A percentile compares a stretch with the other conserved stretches of the same genome.
Evolutionary conservation across 371 early-diverging fungal genomes (phyloP).

Genomic region (Mortierella sp.): DNA sequence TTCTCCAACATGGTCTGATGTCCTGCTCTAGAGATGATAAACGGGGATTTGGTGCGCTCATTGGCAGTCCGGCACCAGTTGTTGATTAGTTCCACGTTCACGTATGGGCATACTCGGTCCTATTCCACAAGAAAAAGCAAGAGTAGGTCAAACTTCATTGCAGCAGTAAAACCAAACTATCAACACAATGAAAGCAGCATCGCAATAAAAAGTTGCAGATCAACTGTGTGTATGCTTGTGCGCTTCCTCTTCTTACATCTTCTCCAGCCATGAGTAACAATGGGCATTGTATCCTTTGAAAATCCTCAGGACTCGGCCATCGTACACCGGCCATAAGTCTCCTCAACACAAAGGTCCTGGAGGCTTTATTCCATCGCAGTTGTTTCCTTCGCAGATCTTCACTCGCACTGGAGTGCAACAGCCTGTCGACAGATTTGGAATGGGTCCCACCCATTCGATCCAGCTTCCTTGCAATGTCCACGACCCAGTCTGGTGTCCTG

Average conservation of each 20-base stretch:
- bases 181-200: too few relatives aligned
- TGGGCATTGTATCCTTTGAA: slow-evolving; percentile 63
- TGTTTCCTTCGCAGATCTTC: slow-evolving; percentile 64
- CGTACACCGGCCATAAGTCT: slow-evolving; percentile 62
- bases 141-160: not conserved
- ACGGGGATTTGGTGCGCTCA: slow-evolving; percentile 56
- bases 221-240: too few relatives aligned
- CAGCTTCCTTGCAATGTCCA: slow-evolving; percentile 64
- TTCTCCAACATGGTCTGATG: slow-evolving; percentile 77
- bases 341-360: slow-evolving; percentile 67
- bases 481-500: slow-evolving; percentile 66
- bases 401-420: slow-evolving; percentile 60
- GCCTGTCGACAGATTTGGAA: slow-evolving; percentile 71
- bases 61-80: slow-evolving; percentile 32
- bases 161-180: not conserved
- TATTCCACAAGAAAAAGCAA: slow-evolving; percentile 1
- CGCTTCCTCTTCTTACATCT: too few relatives aligned
- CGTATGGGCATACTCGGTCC: slow-evolving; percentile 43
- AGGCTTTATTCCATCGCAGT: slow-evolving; percentile 71
- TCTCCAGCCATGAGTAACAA: slow-evolving; percentile 71
- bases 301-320: slow-evolving; percentile 60
- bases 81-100: slow-evolving; percentile 36
- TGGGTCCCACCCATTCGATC: slow-evolving; percentile 74
- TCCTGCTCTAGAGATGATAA: slow-evolving; percentile 70
- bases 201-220: not conserved